Base-by-base conservation (phyloP, 2,329 filamentous ascomycete species). In the Fusarium duplospermum region DNA sequence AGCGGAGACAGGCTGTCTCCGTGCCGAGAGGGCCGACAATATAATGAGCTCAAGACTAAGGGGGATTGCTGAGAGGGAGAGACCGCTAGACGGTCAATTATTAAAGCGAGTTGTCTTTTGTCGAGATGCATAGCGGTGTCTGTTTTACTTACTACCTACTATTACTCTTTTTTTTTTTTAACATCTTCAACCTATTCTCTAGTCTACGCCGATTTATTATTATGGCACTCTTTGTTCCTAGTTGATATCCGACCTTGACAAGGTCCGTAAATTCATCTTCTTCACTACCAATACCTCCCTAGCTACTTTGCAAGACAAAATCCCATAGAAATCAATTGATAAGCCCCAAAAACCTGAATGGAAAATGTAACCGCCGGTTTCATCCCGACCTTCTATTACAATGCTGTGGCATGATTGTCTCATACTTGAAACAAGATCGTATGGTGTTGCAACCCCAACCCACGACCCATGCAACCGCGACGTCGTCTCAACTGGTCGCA, bases 1-100 rank as follows among this genome's bases (percentile, higher is more conserved):
- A 87, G 78, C 84, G 87, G 73, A 76, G 79, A 38, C 68, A 76
- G 54, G 71, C 65, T 35, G 40, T 75, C 33, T 29, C 69, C 14
- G 33, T 73, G 29, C 68, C 75, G 6, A 71, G 67, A 2, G 61
- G 56, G 6, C 64, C 56, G 38, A 70, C 38, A 27, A 72, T 74
- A 73, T 77, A 47, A 72, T 22, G 14, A n/a, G 8, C 2, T 6
- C 6, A 58, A 45, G 36, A 67, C 42, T 47, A 27, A 42, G 9
- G 69, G 33, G 35, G 36, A 52, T 14, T 33, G 36, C 33, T 27
- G 36, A 45, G 35, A 27, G 6, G 59, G 11, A 18, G 20, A 33
- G 18, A 45, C n/a, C 59, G 24, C 52, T n/a, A 36, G 45, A 45
- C 31, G 52, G 58, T 62, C 31, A 33, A 62, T 64, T 66, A 69